Evolutionary conservation across 2,329 filamentous ascomycete genomes (phyloP).

Genomic region (Colletotrichum phormii): DNA sequence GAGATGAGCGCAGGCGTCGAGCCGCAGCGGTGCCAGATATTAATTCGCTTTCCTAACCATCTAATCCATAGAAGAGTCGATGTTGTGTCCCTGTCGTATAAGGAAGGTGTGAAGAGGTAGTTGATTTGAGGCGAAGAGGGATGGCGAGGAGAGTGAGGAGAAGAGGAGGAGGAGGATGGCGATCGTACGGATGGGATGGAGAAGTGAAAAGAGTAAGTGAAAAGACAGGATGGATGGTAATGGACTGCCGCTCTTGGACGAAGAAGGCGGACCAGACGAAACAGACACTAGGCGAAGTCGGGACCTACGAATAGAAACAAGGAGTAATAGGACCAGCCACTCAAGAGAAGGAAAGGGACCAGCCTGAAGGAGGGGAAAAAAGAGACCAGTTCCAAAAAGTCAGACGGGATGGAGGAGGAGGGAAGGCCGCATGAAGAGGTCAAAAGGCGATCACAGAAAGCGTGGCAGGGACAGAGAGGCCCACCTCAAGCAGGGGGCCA

Average conservation of each 20-base stretch:
- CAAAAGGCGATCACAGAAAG: slow-evolving; percentile 37
- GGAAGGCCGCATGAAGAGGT: slow-evolving; percentile 35
- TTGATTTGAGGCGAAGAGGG: neutral
- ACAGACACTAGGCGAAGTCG: slow-evolving; percentile 51
- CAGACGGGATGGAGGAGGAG: slow-evolving; percentile 3
- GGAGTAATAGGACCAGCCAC: slow-evolving; percentile 45
- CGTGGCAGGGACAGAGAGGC: slow-evolving; percentile 37
- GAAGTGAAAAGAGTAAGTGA: slow-evolving; percentile 40
- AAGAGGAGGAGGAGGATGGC: slow-evolving; percentile 28
- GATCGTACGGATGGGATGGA: slow-evolving; percentile 40
- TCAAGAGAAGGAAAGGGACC: slow-evolving; percentile 42
- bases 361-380: slow-evolving; percentile 24
- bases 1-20: slow-evolving; percentile 44
- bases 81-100: slow-evolving; percentile 11
- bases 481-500: slow-evolving; percentile 31
- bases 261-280: slow-evolving; percentile 56
- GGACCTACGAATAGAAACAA: slow-evolving; percentile 49
- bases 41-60: slow-evolving; percentile 46
- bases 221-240: slow-evolving; percentile 33
- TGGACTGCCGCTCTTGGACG: slow-evolving; percentile 33
- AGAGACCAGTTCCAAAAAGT: slow-evolving; percentile 22
- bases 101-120: neutral
- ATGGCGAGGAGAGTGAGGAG: slow-evolving; percentile 34
- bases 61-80: slow-evolving; percentile 49
- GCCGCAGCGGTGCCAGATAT: slow-evolving; percentile 48